Percentiles rank a stretch among this genome's conserved stretches.
Conservation (phyloP, 495 filamentous ascomycete genomes). For the Tetracladium marchalianum region DNA sequence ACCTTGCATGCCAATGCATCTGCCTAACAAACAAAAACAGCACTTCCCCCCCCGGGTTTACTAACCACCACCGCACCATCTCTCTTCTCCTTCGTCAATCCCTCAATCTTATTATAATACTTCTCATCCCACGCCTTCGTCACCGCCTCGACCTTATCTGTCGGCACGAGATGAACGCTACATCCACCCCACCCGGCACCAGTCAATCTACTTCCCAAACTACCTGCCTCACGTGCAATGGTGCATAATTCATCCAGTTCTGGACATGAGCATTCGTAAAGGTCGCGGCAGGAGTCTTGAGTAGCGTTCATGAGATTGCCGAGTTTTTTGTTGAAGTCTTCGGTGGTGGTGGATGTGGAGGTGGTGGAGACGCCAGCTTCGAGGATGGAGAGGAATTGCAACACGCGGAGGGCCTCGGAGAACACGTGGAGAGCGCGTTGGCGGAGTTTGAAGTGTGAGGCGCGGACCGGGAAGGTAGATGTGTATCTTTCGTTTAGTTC, state of each 20-base stretch:
- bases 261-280: slow-evolving; percentile 83
- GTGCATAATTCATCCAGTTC: slow-evolving; percentile 81
- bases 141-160: slow-evolving; percentile 74
- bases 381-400: slow-evolving; percentile 70
- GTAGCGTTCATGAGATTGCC: slow-evolving; percentile 86
- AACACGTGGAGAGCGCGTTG: slow-evolving; percentile 87
- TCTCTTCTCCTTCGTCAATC: slow-evolving; percentile 62
- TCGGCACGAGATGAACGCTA: slow-evolving; percentile 84
- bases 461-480: slow-evolving; percentile 76
- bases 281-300: slow-evolving; percentile 70
- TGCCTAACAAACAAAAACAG: slow-evolving; percentile 26
- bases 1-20: no score
- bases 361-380: slow-evolving; percentile 26
- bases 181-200: slow-evolving; percentile 97
- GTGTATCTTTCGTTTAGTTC: slow-evolving; percentile 68
- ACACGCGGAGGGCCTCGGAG: slow-evolving; percentile 76
- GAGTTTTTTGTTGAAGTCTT: slow-evolving; percentile 54
- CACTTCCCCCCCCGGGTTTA: slow-evolving; percentile 68
- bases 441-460: slow-evolving; percentile 77
- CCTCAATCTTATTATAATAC: slow-evolving; percentile 74
- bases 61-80: slow-evolving; percentile 79
- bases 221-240: slow-evolving; percentile 67
- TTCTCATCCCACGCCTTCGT: slow-evolving; percentile 64
- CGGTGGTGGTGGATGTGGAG: slow-evolving; percentile 32
- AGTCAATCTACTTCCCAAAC: slow-evolving; percentile 79